Evolutionary conservation across 164 flowering plant genomes (phyloP), one percentile per base, ranked within the genome.

Genomic region (Brasenia schreberi): DNA sequence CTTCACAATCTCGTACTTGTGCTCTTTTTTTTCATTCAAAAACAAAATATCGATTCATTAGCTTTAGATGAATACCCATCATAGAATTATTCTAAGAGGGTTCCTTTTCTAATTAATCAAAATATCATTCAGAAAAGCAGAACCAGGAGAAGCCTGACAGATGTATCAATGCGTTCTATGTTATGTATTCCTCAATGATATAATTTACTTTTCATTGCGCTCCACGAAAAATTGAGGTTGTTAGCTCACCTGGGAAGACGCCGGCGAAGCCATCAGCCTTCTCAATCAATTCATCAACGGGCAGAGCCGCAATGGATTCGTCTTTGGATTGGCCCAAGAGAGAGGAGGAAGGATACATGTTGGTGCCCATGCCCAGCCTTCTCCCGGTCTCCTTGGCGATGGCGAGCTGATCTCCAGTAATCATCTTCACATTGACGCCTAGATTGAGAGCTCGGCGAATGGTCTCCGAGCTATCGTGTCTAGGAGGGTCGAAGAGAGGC

Each of bases 391-490:
- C 97, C 70, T 86, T 91, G 59, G 92, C 96, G 64, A 91, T 91
- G 65, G 97, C 97, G 18, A 87, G 90, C 66, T 91, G 96, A 45
- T 91, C 97, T 66, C 97, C 96, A 1, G 96, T 91, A 73, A 91
- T 91, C 97, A 91, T 91, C 83, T 91, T 91, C 39, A 91, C 97
- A 67, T 80, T 89, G 66, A 91, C 90, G 23, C 97, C 97, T 5
- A 91, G 96, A 62, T 84, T 81, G 60, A 91, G 87, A 45, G 97
- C 96, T 5, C 87, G 75, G n/a, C 85, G 84, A 42, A 91, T 89
- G n/a, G 96, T 91, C 79, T 91, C 97, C 49, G 97, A 94, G 73
- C 94, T 89, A 19, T 89, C 96, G 69, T 91, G 97, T 71, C 97
- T 81, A 49, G 96, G 97, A 68, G 94, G 96, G 67, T 91, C 97